These are phyloP conservation scores for Thraustotheca clavata DNA, from an alignment of 352 stramenopile genomes.

Conservation along the genomic window DNA sequence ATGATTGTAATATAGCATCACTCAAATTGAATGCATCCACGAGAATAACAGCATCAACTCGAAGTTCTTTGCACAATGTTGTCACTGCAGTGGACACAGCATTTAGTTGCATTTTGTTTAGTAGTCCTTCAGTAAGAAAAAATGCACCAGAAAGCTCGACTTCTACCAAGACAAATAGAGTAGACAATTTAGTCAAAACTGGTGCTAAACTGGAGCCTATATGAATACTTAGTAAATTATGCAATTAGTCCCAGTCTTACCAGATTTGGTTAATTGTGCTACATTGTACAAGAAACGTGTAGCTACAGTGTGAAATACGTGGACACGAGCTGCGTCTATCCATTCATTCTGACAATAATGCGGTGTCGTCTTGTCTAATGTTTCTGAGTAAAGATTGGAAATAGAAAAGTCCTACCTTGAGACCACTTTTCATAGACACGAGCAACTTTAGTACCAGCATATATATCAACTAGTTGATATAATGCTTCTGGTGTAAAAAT, in stretches of 20 bases:
- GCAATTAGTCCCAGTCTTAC: too few relatives aligned
- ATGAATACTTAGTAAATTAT: too few relatives aligned
- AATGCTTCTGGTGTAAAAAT: conserved; percentile 31
- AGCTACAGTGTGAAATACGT: conserved; percentile 71
- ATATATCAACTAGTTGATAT: conserved; percentile 39
- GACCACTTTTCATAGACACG: background rate
- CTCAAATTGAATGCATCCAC: conserved; percentile 67
- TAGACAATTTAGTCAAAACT: conserved; percentile 49
- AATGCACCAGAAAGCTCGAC: conserved; percentile 49
- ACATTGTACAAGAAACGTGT: conserved; percentile 46
- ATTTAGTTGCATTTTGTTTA: conserved; percentile 40
- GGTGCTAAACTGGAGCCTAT: conserved; percentile 30
- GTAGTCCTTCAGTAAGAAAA: conserved; percentile 50
- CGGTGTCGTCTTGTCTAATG: conserved; percentile 32
- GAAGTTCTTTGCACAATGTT: conserved; percentile 36
- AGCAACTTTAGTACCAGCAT: conserved; percentile 37
- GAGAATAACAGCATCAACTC: conserved; percentile 48
- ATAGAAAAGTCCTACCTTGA: background rate
- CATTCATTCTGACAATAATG: conserved; percentile 72
- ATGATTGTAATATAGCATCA: conserved; percentile 57
- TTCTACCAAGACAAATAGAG: conserved; percentile 69
- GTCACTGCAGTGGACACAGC: conserved; percentile 39
- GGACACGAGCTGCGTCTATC: conserved; percentile 54
- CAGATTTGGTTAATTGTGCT: conserved; percentile 31
- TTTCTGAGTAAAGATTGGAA: too few relatives aligned